A percentile compares a stretch with the other conserved stretches of the same genome.
Evolutionary conservation across 352 stramenopile species (phyloP).

Genomic region (Globisporangium sylvaticum): DNA sequence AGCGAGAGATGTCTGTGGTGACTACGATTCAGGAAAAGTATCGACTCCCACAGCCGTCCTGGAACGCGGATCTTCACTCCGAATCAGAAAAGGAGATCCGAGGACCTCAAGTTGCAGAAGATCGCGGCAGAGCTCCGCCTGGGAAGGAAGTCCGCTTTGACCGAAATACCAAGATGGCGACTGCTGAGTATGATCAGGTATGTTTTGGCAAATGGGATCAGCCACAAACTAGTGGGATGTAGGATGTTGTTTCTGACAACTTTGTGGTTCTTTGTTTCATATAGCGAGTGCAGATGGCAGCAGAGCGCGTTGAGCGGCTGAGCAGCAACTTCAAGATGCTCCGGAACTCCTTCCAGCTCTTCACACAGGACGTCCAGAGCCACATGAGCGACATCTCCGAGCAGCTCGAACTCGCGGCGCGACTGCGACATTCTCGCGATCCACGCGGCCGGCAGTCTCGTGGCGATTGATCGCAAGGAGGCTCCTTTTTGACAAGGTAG

Average conservation of each 20-base stretch:
- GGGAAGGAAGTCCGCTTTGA: background rate
- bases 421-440: background rate
- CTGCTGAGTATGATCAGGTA: constrained; percentile 33
- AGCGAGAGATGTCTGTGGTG: background rate
- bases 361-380: constrained; percentile 42
- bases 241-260: background rate
- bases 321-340: constrained; percentile 38
- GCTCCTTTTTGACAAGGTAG: too few relatives aligned
- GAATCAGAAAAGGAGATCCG: background rate
- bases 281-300: constrained; percentile 29
- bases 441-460: too few relatives aligned
- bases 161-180: constrained; percentile 23
- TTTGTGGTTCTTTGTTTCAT: background rate
- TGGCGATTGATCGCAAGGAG: too few relatives aligned
- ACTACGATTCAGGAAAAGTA: constrained; percentile 47
- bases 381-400: constrained; percentile 51
- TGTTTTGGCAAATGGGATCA: background rate
- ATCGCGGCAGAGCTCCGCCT: background rate
- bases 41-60: constrained; percentile 33
- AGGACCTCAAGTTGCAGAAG: background rate
- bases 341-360: constrained; percentile 52
- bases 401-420: constrained; percentile 33
- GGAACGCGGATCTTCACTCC: constrained; percentile 6
- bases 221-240: background rate
- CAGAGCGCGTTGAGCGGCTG: constrained; percentile 35